Base-by-base conservation (phyloP, 2,329 filamentous ascomycete species). In the Fusarium circinatum region DNA sequence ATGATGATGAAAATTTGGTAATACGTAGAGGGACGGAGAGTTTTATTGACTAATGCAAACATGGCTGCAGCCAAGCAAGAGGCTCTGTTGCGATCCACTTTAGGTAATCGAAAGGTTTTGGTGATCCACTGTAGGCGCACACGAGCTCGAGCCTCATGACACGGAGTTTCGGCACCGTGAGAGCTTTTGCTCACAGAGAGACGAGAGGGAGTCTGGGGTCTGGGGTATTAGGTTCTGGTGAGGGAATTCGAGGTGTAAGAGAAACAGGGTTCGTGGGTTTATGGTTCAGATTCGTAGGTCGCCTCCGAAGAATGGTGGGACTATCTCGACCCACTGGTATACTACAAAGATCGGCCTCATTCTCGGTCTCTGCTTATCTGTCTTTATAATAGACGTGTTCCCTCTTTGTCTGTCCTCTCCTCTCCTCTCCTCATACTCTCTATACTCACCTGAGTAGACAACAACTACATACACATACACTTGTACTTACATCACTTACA, bases 31-130 rank as follows among this genome's bases (percentile, higher is more conserved):
- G 14, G 52, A 52, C 63, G 56, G 64, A 47, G 45, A 70, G 70
- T 74, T 74, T 67, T 56, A 52, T 71, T 73, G 70, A 74, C 70
- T 74, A 73, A 73, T 74, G 52, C 66, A 59, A 73, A 73, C 70
- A 24, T 39, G 70, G 42, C 61, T 48, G 66, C 66, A 73, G 70
- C 70, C 70, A 73, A 73, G 70, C 70, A 73, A 73, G 70, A 58
- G 70, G 70, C 70, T 73, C 70, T 73, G 68, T 57, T 8, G 12
- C 18, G 65, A 47, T 41, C 70, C 70, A 58, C 70, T 74, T 73
- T 74, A 73, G 41, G 70, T 73, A 73, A 73, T 70, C 24, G 61
- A 71, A 73, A 70, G 54, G 51, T 58, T 15, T 56, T 69, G 45
- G 34, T 20, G 67, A 59, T 70, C 67, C 67, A 70, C 66, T 48